Conservation (phyloP, 164 flowering plant species). For the Nymphaea thermarum region DNA sequence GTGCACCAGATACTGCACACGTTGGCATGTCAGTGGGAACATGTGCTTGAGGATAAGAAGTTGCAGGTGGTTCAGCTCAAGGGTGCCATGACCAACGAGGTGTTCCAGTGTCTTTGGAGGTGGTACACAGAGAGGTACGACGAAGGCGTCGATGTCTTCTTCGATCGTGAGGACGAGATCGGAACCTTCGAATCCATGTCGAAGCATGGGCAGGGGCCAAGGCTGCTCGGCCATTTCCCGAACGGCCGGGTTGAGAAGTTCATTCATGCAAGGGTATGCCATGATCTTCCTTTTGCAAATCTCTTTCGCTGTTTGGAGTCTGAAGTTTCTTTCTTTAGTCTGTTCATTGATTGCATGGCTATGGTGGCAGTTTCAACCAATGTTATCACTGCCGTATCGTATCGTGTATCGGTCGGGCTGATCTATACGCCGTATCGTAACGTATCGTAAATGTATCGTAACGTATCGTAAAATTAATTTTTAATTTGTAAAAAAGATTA, state of each 20-base stretch:
- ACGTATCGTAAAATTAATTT: too few relatives aligned
- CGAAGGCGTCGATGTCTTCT: slow-evolving; percentile 72
- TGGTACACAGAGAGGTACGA: slow-evolving; percentile 50
- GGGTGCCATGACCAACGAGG: slow-evolving; percentile 87
- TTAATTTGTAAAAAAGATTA: too few relatives aligned
- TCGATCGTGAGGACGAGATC: slow-evolving; percentile 56
- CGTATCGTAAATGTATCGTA: too few relatives aligned
- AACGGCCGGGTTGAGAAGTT: slow-evolving; percentile 76
- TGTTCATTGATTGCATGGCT: not conserved
- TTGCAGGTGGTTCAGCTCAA: slow-evolving; percentile 51
- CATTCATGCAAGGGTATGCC: slow-evolving; percentile 65
- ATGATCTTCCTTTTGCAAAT: not conserved
- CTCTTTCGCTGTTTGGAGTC: not conserved
- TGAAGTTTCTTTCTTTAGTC: not conserved
- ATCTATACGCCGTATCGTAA: too few relatives aligned
- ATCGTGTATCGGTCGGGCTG: too few relatives aligned
- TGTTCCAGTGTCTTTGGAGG: slow-evolving; percentile 45
- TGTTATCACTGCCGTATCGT: too few relatives aligned
- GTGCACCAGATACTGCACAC: slow-evolving; percentile 36
- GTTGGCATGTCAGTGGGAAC: slow-evolving; percentile 54
- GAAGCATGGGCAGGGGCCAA: slow-evolving; percentile 71
- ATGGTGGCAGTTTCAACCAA: too few relatives aligned
- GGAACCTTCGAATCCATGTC: slow-evolving; percentile 72
- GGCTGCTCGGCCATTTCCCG: slow-evolving; percentile 47
- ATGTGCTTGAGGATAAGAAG: slow-evolving; percentile 33